phyloP scores from a whole-genome alignment of 192 early-diverging fungal species.

The Coemansia furcata region DNA sequence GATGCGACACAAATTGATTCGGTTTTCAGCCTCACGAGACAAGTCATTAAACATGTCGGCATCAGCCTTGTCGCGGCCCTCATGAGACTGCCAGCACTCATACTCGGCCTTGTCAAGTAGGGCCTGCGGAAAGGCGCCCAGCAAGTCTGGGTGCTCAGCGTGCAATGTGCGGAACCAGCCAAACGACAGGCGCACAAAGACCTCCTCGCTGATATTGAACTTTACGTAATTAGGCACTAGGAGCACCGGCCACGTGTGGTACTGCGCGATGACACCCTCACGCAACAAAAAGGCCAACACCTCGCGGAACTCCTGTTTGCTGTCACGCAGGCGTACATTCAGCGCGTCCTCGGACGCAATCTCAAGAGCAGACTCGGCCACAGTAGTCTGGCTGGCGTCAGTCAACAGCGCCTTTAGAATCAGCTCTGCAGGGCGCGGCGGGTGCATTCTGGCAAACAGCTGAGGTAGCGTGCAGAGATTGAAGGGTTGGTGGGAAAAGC shows the following conservation, averaged over 20 bases:
- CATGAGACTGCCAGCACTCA: slow-evolving; percentile 31
- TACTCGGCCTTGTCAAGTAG: slow-evolving; percentile 36
- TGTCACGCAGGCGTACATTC: slow-evolving; percentile 50
- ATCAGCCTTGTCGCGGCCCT: slow-evolving; percentile 26
- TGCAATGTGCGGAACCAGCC: slow-evolving; percentile 46
- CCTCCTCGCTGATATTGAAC: slow-evolving; percentile 38
- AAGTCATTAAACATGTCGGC: slow-evolving; percentile 15
- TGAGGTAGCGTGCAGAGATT: slow-evolving; percentile 28
- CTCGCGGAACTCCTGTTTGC: slow-evolving; percentile 71
- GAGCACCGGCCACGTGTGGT: slow-evolving; percentile 74
- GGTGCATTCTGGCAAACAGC: slow-evolving; percentile 38
- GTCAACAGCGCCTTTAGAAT: slow-evolving; percentile 29
- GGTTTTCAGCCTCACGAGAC: slow-evolving; percentile 32
- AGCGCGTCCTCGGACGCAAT: slow-evolving; percentile 4
- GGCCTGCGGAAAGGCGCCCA: slow-evolving; percentile 41
- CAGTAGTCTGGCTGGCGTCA: neutral
- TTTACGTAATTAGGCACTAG: slow-evolving; percentile 64
- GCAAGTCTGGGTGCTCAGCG: slow-evolving; percentile 44
- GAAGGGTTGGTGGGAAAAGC: slow-evolving; percentile 17
- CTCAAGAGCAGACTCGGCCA: neutral
- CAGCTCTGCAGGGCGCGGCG: slow-evolving; percentile 35
- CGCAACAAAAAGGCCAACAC: slow-evolving; percentile 78
- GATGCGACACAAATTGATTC: slow-evolving; percentile 33
- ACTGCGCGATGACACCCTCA: slow-evolving; percentile 72
- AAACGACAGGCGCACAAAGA: slow-evolving; percentile 39